Evolutionary conservation across 2,329 filamentous ascomycete genomes (phyloP).

Genomic region (Grosmannia clavigera): DNA sequence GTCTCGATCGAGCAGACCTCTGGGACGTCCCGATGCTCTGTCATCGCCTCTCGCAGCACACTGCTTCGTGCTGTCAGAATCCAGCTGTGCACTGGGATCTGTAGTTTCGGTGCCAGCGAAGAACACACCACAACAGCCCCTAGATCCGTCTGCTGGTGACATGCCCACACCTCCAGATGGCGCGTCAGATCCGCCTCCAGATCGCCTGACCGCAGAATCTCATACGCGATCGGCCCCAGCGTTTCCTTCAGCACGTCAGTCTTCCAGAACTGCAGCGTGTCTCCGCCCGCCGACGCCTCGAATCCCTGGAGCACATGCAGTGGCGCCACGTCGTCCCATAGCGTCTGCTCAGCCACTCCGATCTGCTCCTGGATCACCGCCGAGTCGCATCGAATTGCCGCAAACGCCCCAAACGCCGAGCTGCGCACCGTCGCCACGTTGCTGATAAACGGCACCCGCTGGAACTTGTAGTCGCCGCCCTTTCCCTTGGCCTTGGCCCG

Average conservation of each 20-base stretch:
- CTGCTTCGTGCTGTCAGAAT: slow-evolving; percentile 63
- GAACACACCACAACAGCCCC: slow-evolving; percentile 31
- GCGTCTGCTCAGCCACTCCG: slow-evolving; percentile 47
- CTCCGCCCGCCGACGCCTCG: slow-evolving; percentile 24
- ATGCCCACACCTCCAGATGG: slow-evolving; percentile 31
- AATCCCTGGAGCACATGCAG: slow-evolving; percentile 58
- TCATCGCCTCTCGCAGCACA: slow-evolving; percentile 50
- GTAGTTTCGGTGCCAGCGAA: slow-evolving; percentile 53
- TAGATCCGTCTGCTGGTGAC: slow-evolving; percentile 22
- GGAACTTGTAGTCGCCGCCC: slow-evolving; percentile 72
- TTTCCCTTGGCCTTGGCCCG: slow-evolving; percentile 64
- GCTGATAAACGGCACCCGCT: slow-evolving; percentile 77
- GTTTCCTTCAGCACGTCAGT: slow-evolving; percentile 35
- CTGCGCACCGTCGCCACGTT: slow-evolving; percentile 74
- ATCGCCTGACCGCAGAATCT: slow-evolving; percentile 49
- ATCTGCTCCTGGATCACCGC: slow-evolving; percentile 66
- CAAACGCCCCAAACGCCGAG: slow-evolving; percentile 82
- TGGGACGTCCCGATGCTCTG: slow-evolving; percentile 43
- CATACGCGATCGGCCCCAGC: slow-evolving; percentile 36
- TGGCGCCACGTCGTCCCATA: slow-evolving; percentile 63
- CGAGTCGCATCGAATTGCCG: slow-evolving; percentile 73
- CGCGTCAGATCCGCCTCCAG: slow-evolving; percentile 49
- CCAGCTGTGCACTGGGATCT: slow-evolving; percentile 74
- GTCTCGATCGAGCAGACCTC: slow-evolving; percentile 47
- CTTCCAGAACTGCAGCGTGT: slow-evolving; percentile 28